A percentile compares a stretch with the other conserved stretches of the same genome.
These are phyloP conservation scores for Arctium lappa DNA, from an alignment of 129 eudicot genomes.

Conservation along the genomic window DNA sequence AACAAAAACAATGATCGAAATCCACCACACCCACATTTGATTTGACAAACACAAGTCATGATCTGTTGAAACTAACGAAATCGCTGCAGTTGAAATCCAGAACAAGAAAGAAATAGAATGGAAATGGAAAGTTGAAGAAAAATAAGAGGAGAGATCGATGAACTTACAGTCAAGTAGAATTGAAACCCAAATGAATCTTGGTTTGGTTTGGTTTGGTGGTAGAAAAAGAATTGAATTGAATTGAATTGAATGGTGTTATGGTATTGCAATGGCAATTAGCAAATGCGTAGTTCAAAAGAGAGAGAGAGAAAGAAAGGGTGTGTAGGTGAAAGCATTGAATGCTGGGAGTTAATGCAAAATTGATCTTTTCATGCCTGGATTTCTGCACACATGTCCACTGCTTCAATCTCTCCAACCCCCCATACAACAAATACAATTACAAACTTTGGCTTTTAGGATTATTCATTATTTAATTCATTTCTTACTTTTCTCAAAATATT, in stretches of 20 bases:
- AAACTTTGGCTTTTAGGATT: background rate
- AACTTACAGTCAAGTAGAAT: slow-evolving; percentile 19
- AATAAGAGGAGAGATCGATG: background rate
- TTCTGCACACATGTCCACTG: slow-evolving; percentile 47
- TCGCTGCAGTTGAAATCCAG: slow-evolving; percentile 14
- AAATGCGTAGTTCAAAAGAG: slow-evolving; percentile 26
- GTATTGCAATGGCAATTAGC: background rate
- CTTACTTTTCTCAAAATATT: background rate
- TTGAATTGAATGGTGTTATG: slow-evolving; percentile 30
- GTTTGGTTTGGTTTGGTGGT: slow-evolving; percentile 12
- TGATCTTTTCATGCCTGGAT: slow-evolving; percentile 74
- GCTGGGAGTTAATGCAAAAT: slow-evolving; percentile 62
- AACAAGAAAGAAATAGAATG: background rate
- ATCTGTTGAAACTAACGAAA: background rate
- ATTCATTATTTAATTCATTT: background rate
- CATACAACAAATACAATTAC: background rate
- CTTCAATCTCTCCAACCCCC: slow-evolving; percentile 5
- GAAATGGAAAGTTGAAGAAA: background rate
- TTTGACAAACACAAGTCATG: background rate
- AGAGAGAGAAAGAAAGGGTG: slow-evolving; percentile 26
- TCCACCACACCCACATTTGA: background rate
- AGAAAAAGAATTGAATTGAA: background rate
- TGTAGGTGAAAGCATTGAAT: slow-evolving; percentile 83
- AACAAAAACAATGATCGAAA: slow-evolving; percentile 2
- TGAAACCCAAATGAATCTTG: background rate